A percentile compares a stretch with the other conserved stretches of the same genome.
Evolutionary conservation across 2,329 filamentous ascomycete genomes (phyloP).

Genomic region (Verticillium alfalfae): DNA sequence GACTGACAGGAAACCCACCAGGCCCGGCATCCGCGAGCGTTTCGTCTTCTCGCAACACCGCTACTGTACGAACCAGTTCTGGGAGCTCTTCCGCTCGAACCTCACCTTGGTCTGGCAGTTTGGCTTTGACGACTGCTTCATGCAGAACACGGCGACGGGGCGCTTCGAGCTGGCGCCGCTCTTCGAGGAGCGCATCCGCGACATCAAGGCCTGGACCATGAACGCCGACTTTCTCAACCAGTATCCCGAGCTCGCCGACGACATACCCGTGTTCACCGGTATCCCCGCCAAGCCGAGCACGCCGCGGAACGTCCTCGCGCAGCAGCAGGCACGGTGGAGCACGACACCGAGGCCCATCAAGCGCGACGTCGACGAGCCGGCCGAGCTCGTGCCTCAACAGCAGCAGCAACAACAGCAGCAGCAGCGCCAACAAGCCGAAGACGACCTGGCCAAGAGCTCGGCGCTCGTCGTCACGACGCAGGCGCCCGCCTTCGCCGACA

Average conservation of each 20-base stretch:
- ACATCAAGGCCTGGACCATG: constrained; percentile 23
- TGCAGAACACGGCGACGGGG: constrained; percentile 16
- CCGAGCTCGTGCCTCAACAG: neutral
- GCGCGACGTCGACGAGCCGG: neutral
- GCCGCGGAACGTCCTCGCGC: neutral
- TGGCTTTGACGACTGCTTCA: constrained; percentile 18
- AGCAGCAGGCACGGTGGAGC: neutral
- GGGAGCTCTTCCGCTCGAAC: constrained; percentile 15
- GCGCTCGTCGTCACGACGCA: neutral
- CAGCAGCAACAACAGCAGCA: neutral
- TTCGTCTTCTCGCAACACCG: constrained; percentile 21
- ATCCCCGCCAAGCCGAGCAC: neutral
- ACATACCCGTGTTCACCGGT: constrained; percentile 21
- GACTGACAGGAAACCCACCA: neutral
- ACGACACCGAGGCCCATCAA: neutral
- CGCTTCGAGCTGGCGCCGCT: constrained; percentile 15
- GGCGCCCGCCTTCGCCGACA: neutral
- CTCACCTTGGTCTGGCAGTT: constrained; percentile 18
- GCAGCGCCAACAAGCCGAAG: neutral
- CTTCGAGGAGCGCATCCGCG: constrained; percentile 17
- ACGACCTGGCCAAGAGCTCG: neutral
- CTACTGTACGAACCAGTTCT: constrained; percentile 22
- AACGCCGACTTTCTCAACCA: constrained; percentile 16
- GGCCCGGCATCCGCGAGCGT: constrained; percentile 21
- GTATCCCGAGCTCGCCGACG: constrained; percentile 18